Percentiles rank a stretch among this genome's conserved stretches.
These are phyloP conservation scores for Cyberlindnera misumaiensis DNA, from an alignment of 805 yeast species.

Conservation along the genomic window DNA sequence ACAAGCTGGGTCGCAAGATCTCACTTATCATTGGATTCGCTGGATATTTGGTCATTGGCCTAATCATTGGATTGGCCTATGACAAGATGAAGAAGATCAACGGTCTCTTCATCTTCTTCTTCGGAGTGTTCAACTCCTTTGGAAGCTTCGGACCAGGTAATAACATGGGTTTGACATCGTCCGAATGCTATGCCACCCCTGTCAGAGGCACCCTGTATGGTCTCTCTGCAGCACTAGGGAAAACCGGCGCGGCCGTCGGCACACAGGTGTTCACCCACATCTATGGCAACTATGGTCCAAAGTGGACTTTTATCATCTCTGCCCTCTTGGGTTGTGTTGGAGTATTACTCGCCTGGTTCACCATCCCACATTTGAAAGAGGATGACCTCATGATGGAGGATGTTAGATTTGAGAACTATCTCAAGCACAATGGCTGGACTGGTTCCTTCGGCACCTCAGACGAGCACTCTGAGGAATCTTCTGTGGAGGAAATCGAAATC, in stretches of 20 bases:
- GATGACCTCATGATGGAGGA: constrained; percentile 67
- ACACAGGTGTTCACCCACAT: constrained; percentile 68
- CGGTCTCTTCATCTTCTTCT: constrained; percentile 61
- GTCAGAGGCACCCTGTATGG: constrained; percentile 75
- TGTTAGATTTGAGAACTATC: constrained; percentile 50
- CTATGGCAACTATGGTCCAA: constrained; percentile 52
- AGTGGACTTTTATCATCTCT: constrained; percentile 76
- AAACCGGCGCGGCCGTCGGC: constrained; percentile 82
- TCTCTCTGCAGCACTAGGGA: constrained; percentile 71
- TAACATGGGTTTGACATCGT: constrained; percentile 58
- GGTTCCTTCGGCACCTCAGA: constrained; percentile 34
- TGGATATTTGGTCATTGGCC: constrained; percentile 66
- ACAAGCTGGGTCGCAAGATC: constrained; percentile 62
- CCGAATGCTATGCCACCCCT: constrained; percentile 71
- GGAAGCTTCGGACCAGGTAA: constrained; percentile 81
- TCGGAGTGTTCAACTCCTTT: constrained; percentile 61
- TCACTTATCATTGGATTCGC: constrained; percentile 65
- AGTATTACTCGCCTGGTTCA: constrained; percentile 48
- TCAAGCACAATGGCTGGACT: constrained; percentile 52
- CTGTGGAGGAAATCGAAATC: constrained; percentile 3
- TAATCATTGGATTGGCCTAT: constrained; percentile 62
- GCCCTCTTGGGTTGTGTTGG: constrained; percentile 68
- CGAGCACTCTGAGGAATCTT: constrained; percentile 6
- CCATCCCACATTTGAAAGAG: constrained; percentile 62
- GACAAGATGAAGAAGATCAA: constrained; percentile 48